Evolutionary conservation across 2,329 filamentous ascomycete genomes (phyloP).

Genomic region (Colletotrichum agaves): DNA sequence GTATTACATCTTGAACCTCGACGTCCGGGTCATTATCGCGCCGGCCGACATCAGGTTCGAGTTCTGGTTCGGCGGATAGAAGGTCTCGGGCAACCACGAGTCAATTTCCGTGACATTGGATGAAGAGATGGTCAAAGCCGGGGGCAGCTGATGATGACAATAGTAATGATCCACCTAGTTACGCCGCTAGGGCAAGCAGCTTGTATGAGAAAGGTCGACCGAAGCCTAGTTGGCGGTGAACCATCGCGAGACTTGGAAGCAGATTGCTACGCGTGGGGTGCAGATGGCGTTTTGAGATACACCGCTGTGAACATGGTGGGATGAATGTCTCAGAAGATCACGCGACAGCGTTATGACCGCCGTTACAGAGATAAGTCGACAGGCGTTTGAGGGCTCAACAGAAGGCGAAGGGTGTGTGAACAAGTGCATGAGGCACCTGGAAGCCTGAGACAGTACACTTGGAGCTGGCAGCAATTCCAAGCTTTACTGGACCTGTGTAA

Average conservation of each 20-base stretch:
- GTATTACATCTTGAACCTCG: conserved; percentile 55
- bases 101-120: conserved; percentile 52
- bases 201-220: neutral
- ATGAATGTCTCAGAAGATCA: conserved; percentile 31
- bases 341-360: conserved; percentile 14
- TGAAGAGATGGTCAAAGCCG: conserved; percentile 39
- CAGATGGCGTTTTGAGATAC: conserved; percentile 28
- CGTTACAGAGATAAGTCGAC: conserved; percentile 17
- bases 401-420: neutral
- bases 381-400: conserved; percentile 8
- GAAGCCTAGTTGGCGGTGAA: neutral
- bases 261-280: conserved; percentile 11
- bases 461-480: neutral
- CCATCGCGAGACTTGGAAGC: neutral
- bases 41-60: conserved; percentile 63
- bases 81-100: conserved; percentile 52
- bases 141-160: neutral
- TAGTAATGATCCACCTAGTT: neutral
- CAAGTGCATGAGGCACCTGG: neutral
- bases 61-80: conserved; percentile 54
- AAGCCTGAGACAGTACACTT: neutral
- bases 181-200: neutral
- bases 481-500: too few species aligned
- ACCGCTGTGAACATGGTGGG: conserved; percentile 23
- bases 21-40: conserved; percentile 65